Percentiles rank a stretch among this genome's conserved stretches.
Conservation (phyloP, 306 rosid species). For the Herpetospermum pedunculosum region DNA sequence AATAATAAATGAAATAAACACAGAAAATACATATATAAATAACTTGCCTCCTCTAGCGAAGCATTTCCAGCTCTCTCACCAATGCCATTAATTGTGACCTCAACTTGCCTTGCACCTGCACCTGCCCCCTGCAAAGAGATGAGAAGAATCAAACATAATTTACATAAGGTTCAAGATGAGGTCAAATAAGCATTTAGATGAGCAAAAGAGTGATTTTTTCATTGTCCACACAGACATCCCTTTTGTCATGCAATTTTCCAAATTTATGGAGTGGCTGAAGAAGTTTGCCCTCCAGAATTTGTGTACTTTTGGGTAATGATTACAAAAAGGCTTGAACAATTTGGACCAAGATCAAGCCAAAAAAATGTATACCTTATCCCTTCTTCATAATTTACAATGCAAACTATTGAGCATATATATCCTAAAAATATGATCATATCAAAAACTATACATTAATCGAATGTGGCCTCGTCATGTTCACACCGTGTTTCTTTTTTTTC, state of each 20-base stretch:
- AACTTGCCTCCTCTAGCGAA: conserved; percentile 76
- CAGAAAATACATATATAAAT: background rate
- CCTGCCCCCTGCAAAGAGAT: conserved; percentile 70
- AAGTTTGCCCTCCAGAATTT: background rate
- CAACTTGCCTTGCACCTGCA: conserved; percentile 92
- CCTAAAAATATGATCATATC: background rate
- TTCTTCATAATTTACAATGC: background rate
- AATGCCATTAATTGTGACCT: conserved; percentile 93
- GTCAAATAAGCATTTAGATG: background rate
- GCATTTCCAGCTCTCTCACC: conserved; percentile 99
- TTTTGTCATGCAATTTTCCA: background rate
- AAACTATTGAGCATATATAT: background rate
- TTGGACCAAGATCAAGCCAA: background rate
- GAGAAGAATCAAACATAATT: background rate
- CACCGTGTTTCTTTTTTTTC: background rate
- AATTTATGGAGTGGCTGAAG: background rate
- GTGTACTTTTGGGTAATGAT: background rate
- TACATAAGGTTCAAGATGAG: background rate
- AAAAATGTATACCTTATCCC: background rate
- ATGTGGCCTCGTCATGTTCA: background rate
- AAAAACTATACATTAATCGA: background rate
- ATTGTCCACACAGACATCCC: background rate
- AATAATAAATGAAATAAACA: background rate
- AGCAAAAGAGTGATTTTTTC: background rate
- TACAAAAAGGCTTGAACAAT: background rate